Conservation (phyloP, 192 early-diverging fungal genomes). For the Physocladia obscura region DNA sequence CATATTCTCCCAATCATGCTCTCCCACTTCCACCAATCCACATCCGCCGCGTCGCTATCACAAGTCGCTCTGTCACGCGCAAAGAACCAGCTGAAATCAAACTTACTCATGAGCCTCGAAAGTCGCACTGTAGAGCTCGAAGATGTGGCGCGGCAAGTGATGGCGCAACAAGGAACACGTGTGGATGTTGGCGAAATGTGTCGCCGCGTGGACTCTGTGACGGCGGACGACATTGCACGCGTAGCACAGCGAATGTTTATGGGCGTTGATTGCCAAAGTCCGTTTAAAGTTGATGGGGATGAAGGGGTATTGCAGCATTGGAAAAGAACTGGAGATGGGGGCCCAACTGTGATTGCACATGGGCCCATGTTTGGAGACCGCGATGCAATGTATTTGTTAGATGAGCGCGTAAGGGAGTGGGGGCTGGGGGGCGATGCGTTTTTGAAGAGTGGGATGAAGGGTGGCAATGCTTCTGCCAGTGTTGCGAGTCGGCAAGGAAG, state of each 20-base stretch:
- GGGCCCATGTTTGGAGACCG: constrained; percentile 34
- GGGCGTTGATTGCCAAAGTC: constrained; percentile 47
- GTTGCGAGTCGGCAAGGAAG: too few relatives aligned
- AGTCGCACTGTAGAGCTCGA: constrained; percentile 90
- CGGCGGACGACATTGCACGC: constrained; percentile 70
- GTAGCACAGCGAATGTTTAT: constrained; percentile 72
- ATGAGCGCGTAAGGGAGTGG: constrained; percentile 27
- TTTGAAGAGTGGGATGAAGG: constrained; percentile 17
- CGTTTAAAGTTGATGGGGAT: constrained; percentile 34
- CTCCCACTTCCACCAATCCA: constrained; percentile 76
- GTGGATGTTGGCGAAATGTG: constrained; percentile 77
- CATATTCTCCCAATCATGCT: constrained; percentile 79
- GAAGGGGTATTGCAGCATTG: constrained; percentile 20
- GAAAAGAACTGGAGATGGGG: constrained; percentile 32
- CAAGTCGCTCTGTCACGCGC: constrained; percentile 74
- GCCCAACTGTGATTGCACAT: constrained; percentile 40
- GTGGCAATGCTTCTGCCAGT: too few relatives aligned
- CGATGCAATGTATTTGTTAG: constrained; percentile 18
- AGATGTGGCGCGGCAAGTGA: constrained; percentile 87
- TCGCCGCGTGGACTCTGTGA: constrained; percentile 75
- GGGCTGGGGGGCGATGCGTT: constrained; percentile 27
- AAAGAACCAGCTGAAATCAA: constrained; percentile 93
- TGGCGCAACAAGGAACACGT: constrained; percentile 65
- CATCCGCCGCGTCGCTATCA: constrained; percentile 51
- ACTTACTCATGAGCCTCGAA: constrained; percentile 92